A percentile compares a stretch with the other conserved stretches of the same genome.
These are phyloP conservation scores for Teratosphaeria epicoccoides DNA, from an alignment of 2,329 filamentous ascomycete species.

Conservation along the genomic window DNA sequence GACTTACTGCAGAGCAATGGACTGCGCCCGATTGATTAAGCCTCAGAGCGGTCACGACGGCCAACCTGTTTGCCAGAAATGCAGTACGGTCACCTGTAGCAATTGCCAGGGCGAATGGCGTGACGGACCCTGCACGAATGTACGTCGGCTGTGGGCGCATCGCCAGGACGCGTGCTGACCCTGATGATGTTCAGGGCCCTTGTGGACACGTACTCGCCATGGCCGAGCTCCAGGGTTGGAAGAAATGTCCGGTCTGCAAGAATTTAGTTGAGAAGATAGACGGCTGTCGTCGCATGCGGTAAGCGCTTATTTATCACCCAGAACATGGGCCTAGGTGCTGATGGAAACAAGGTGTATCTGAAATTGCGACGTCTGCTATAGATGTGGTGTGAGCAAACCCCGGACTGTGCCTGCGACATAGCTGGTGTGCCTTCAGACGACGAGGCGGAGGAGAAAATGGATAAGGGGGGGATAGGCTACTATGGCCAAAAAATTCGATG, in stretches of 20 bases:
- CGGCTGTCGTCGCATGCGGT: conserved; percentile 1
- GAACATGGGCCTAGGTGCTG: neutral
- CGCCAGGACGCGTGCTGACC: too few species aligned
- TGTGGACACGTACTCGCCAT: neutral
- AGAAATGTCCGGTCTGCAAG: neutral
- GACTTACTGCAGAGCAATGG: conserved; percentile 8
- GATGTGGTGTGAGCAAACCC: neutral
- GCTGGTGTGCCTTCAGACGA: too few species aligned
- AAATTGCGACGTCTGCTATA: conserved; percentile 2
- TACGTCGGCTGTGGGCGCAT: too few species aligned
- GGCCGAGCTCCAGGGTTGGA: neutral
- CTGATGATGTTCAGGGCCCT: too few species aligned
- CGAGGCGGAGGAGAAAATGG: too few species aligned
- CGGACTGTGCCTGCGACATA: too few species aligned
- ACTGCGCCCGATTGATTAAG: conserved; percentile 6
- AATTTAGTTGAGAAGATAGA: neutral
- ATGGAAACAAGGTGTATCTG: neutral
- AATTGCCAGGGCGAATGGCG: conserved; percentile 12
- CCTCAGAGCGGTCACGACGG: conserved; percentile 14
- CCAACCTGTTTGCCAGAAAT: conserved; percentile 13
- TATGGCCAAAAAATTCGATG: too few species aligned
- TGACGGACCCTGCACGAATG: conserved; percentile 9
- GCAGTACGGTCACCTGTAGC: conserved; percentile 9
- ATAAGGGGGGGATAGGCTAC: too few species aligned
- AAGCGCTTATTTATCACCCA: neutral